phyloP scores from a whole-genome alignment of 441 rosid genomes.

The Omphalea diandra region DNA sequence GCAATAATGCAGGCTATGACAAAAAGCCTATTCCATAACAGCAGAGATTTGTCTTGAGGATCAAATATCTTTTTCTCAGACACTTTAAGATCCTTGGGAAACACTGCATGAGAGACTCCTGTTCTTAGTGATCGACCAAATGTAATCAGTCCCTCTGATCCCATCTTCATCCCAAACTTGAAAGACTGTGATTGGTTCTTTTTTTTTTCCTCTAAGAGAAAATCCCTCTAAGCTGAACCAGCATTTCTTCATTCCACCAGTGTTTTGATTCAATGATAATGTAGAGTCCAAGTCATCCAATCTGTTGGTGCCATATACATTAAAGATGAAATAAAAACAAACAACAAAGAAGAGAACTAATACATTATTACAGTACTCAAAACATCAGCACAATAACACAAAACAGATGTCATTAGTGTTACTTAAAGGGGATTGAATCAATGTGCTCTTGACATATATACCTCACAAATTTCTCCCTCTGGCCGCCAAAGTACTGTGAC shows the following conservation, averaged over 20 bases:
- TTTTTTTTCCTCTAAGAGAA: conserved; percentile 32
- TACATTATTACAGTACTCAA: background rate
- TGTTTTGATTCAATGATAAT: conserved; percentile 35
- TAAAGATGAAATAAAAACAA: background rate
- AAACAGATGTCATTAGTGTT: background rate
- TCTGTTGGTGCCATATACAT: conserved; percentile 32
- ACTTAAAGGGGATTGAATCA: background rate
- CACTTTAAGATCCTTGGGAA: conserved; percentile 82
- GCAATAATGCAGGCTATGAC: conserved; percentile 76
- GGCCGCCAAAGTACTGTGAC: conserved; percentile 81
- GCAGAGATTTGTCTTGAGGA: conserved; percentile 84
- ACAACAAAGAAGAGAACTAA: background rate
- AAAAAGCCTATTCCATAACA: conserved; percentile 80
- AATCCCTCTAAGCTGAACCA: conserved; percentile 45
- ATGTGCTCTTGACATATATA: conserved; percentile 21
- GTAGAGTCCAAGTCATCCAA: conserved; percentile 77
- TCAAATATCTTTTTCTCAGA: conserved; percentile 74
- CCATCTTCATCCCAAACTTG: conserved; percentile 53
- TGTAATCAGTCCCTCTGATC: conserved; percentile 67
- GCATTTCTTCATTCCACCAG: conserved; percentile 42
- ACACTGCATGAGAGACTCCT: conserved; percentile 62
- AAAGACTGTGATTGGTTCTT: conserved; percentile 54
- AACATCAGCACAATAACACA: background rate
- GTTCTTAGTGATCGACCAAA: conserved; percentile 52
- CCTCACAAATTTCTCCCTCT: conserved; percentile 81